A percentile compares a stretch with the other conserved stretches of the same genome.
Conservation (phyloP, 257 asterid genomes). For the Solanum chiquidenum region DNA sequence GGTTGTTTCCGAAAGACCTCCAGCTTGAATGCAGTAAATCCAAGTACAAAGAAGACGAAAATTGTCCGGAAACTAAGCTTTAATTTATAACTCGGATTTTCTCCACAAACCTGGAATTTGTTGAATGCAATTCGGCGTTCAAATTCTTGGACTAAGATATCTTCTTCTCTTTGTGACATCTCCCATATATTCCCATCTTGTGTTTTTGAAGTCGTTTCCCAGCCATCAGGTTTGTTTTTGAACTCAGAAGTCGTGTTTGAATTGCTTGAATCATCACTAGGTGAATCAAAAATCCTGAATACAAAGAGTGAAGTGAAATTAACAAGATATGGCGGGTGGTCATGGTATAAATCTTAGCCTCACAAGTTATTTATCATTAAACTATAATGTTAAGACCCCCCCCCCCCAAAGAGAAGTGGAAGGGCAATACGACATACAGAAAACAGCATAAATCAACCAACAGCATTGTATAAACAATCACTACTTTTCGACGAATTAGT, state of each 20-base stretch:
- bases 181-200: slow-evolving; percentile 85
- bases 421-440: not conserved
- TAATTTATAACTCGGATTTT: not conserved
- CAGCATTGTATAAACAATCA: not conserved
- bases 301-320: not conserved
- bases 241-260: slow-evolving; percentile 35
- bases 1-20: too few relatives aligned
- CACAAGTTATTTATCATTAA: not conserved
- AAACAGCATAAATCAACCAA: not conserved
- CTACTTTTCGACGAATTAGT: not conserved
- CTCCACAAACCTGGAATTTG: slow-evolving; percentile 67
- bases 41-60: too few relatives aligned
- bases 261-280: slow-evolving; percentile 44
- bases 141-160: slow-evolving; percentile 86
- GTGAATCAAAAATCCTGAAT: slow-evolving; percentile 63
- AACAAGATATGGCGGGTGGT: not conserved
- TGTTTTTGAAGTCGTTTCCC: slow-evolving; percentile 71
- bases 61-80: not conserved
- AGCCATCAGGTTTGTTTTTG: slow-evolving; percentile 83
- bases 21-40: too few relatives aligned
- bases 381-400: not conserved
- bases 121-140: slow-evolving; percentile 89
- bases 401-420: not conserved
- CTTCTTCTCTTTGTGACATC: slow-evolving; percentile 93
- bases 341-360: not conserved